Base-by-base conservation (phyloP, 306 rosid species). In the Adenanthera pavonina region DNA sequence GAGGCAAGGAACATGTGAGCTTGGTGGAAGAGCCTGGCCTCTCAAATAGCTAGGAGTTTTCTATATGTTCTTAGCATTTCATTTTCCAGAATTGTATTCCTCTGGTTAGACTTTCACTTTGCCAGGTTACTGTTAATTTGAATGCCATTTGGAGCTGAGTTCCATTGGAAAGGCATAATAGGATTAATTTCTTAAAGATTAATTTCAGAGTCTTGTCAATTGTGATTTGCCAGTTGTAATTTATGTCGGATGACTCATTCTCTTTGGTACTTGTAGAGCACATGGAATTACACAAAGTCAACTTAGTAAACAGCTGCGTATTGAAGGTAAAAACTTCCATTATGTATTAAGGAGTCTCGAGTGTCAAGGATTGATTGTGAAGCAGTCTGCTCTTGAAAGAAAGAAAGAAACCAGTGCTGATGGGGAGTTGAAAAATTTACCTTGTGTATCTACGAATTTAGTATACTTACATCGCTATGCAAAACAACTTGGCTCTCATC, bases 401-500 rank as follows among this genome's bases (percentile, higher is more conserved):
- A 93, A 85, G 54, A 90, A 84, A 86, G 94, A 93, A 41, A 78
- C 89, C 33, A 65, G 69, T 12, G 69, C 64, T 72, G 84, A 62
- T 9, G 88, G 91, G 78, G 91, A 88, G 60, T 78, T 76, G 8
- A 91, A 78, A 67, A 83, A 65, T 72, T 77, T 71, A 53, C 90
- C 88, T 0, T 72, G 82, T 60, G 92, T 89, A 17, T 64, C 89
- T 36, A 95, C 98, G 72, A 89, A 95, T 88, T 85, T 95, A 71
- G 90, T 95, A 16, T 92, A 88, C 92, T 83, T 92, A 20, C 85
- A 83, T 74, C 95, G 97, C 51, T 92, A 93, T 82, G 98, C 97
- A 2, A 89, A 90, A 34, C 77, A 84, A 7, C 84, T 95, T 75
- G 83, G 89, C 6, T 80, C 94, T 60, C 92, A 95, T 60, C 95